Conservation (phyloP, 495 filamentous ascomycete species). For the Xylaria curta region DNA sequence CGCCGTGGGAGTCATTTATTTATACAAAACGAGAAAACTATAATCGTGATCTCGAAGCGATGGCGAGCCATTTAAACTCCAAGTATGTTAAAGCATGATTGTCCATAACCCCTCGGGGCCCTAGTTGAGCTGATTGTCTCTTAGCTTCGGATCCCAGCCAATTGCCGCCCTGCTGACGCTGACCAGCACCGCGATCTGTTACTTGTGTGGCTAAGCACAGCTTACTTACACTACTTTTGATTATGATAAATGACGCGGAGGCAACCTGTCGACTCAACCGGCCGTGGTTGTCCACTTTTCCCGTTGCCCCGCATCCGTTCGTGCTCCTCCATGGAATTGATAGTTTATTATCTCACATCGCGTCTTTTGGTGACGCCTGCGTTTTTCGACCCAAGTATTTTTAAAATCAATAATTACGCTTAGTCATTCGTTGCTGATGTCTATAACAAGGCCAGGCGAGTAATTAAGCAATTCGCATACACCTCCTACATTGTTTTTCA, state of each 20-base stretch:
- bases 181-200: slow-evolving; percentile 4
- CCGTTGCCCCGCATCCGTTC: neutral
- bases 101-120: neutral
- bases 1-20: slow-evolving; percentile 12
- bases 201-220: slow-evolving; percentile 5
- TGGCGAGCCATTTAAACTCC: neutral
- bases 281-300: neutral
- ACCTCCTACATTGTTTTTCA: neutral
- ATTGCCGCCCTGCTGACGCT: slow-evolving; percentile 19
- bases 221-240: neutral
- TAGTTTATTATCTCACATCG: neutral
- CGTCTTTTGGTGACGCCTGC: neutral
- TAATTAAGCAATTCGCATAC: neutral
- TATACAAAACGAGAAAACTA: neutral
- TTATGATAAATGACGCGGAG: slow-evolving; percentile 10
- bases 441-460: neutral
- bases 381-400: neutral
- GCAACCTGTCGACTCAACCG: slow-evolving; percentile 7
- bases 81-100: neutral
- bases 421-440: neutral
- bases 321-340: neutral
- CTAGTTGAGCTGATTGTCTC: slow-evolving; percentile 14
- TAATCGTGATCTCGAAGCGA: slow-evolving; percentile 1
- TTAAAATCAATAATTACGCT: neutral
- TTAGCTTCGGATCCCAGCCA: slow-evolving; percentile 22